Percentiles rank a stretch among this genome's conserved stretches.
Evolutionary conservation across 2,329 filamentous ascomycete species (phyloP).

Genomic region (Trichoderma sp.): DNA sequence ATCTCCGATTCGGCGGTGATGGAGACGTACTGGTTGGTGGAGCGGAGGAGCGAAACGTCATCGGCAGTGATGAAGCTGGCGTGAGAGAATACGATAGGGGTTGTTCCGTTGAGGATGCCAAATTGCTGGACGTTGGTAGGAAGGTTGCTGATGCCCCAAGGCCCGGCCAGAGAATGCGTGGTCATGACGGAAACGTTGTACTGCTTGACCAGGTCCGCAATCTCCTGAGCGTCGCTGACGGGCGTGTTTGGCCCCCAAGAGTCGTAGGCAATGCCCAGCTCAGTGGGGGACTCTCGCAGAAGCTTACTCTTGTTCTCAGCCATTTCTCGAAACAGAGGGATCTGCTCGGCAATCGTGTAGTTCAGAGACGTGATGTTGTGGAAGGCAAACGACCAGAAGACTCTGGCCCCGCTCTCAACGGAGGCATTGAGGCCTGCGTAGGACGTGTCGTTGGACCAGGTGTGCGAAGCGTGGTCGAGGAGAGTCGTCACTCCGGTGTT

Average conservation of each 20-base stretch:
- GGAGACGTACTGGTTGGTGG: constrained; percentile 56
- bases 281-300: constrained; percentile 38
- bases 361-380: constrained; percentile 32
- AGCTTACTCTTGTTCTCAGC: constrained; percentile 34
- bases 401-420: constrained; percentile 51
- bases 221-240: constrained; percentile 34
- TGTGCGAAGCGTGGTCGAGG: constrained; percentile 57
- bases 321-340: constrained; percentile 45
- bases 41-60: constrained; percentile 48
- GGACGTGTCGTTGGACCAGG: constrained; percentile 47
- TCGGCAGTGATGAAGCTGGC: constrained; percentile 47
- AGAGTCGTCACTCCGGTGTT: constrained; percentile 56
- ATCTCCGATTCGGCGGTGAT: constrained; percentile 62
- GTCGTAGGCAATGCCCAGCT: constrained; percentile 49
- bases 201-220: constrained; percentile 43
- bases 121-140: constrained; percentile 41
- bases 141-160: constrained; percentile 45
- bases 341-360: constrained; percentile 43
- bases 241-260: constrained; percentile 38
- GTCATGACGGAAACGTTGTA: constrained; percentile 51
- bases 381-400: constrained; percentile 48
- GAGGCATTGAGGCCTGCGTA: constrained; percentile 51
- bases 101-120: background rate
- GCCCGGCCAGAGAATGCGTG: constrained; percentile 45
- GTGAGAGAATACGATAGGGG: constrained; percentile 53